Percentiles rank a stretch among this genome's conserved stretches.
Evolutionary conservation across 305 asterid genomes (phyloP).

Genomic region (Solanum hybrid): DNA sequence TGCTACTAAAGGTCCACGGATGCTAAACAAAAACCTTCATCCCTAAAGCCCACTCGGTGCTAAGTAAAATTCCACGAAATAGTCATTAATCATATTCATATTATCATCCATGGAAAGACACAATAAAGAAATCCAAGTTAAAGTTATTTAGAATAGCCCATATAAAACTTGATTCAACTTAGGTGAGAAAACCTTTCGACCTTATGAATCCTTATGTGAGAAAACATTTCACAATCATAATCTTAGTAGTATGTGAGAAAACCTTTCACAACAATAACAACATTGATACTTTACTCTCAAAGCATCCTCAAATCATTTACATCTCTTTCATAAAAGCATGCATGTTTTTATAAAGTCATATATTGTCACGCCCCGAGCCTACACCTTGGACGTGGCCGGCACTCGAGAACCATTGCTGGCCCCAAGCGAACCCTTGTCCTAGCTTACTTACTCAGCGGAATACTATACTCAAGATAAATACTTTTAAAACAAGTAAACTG

Average conservation of each 20-base stretch:
- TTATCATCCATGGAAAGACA: too few relatives aligned
- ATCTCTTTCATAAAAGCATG: neutral
- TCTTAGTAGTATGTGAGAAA: neutral
- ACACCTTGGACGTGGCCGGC: too few relatives aligned
- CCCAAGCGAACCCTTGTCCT: too few relatives aligned
- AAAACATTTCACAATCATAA: neutral
- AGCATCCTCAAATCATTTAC: neutral
- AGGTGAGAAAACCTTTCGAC: neutral
- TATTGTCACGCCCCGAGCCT: too few relatives aligned
- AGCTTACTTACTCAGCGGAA: too few relatives aligned
- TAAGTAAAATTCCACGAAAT: neutral
- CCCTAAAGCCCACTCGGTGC: neutral
- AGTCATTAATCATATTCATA: neutral
- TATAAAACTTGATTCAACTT: neutral
- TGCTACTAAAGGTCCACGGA: neutral
- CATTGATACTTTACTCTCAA: neutral
- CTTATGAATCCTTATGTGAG: neutral
- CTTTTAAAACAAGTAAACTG: too few relatives aligned
- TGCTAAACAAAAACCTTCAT: neutral
- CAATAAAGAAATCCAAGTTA: too few relatives aligned
- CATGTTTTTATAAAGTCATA: too few relatives aligned
- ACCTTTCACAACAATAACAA: neutral
- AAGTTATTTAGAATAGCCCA: neutral
- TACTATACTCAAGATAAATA: too few relatives aligned
- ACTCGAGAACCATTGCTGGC: too few relatives aligned